Conservation (phyloP, 768 basidiomycete species). For the Gloeopeniophorella convolvens region DNA sequence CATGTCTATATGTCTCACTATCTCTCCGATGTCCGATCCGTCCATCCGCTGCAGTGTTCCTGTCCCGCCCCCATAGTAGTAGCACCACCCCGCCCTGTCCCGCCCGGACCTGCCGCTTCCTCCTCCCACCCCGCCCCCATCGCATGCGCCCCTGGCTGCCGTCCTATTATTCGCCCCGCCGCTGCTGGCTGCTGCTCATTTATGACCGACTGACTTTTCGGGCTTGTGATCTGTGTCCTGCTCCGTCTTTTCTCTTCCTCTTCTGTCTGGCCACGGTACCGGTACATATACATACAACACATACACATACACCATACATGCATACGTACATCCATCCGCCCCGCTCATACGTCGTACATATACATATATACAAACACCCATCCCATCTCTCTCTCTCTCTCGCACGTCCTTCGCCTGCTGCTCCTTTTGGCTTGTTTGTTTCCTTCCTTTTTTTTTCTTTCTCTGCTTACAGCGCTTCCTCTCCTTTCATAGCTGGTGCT, state of each 20-base stretch:
- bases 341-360: no score
- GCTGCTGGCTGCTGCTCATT: constrained; percentile 10
- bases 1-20: constrained; percentile 20
- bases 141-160: no score
- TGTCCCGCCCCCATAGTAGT: constrained; percentile 10
- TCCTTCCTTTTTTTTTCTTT: no score
- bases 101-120: constrained; percentile 4
- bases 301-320: no score
- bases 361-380: constrained; percentile 22
- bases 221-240: background rate
- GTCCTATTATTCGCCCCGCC: background rate
- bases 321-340: no score
- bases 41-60: constrained; percentile 14
- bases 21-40: no score
- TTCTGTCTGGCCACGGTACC: constrained; percentile 10
- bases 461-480: no score
- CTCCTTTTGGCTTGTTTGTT: constrained; percentile 21
- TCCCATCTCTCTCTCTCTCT: constrained; percentile 23
- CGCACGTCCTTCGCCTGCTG: constrained; percentile 16
- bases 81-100: constrained; percentile 4
- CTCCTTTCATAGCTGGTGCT: no score
- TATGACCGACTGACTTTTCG: constrained; percentile 10
- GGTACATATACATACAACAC: constrained; percentile 16
- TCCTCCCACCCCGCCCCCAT: constrained; percentile 1
- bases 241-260: background rate